Conservation (phyloP, 1,284 basidiomycete species). For the Apiotrichum gracile region DNA sequence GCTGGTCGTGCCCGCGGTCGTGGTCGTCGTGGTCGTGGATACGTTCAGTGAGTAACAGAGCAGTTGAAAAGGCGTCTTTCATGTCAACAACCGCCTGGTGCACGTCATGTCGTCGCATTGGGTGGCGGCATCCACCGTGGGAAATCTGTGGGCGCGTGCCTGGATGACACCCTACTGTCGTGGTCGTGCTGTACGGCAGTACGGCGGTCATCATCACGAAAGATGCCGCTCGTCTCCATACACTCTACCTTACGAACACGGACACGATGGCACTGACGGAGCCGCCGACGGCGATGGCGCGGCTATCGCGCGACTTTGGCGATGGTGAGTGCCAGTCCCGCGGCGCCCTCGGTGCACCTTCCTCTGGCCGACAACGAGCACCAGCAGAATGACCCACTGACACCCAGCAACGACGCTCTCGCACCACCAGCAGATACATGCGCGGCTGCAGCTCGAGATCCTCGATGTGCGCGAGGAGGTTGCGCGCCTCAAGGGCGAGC, state of each 20-base stretch:
- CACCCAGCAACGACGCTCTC: slow-evolving; percentile 28
- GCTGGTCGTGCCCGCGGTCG: not conserved
- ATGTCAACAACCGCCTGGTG: not conserved
- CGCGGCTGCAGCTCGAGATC: slow-evolving; percentile 40
- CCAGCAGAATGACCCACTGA: not conserved
- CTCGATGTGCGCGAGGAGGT: slow-evolving; percentile 57
- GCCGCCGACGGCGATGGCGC: no score
- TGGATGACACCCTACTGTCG: no score
- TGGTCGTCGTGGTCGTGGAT: not conserved
- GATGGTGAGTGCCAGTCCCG: not conserved
- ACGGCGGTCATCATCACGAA: no score
- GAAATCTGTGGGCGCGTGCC: no score
- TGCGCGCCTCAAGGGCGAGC: slow-evolving; percentile 58
- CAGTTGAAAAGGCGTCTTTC: not conserved
- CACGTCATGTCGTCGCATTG: no score
- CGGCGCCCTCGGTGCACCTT: not conserved
- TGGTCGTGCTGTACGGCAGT: no score
- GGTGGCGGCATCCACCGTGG: no score
- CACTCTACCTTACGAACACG: no score
- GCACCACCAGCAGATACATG: slow-evolving; percentile 38
- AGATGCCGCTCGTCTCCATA: no score
- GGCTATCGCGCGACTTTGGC: no score
- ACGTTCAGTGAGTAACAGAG: not conserved
- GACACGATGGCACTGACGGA: no score
- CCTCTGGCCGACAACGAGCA: not conserved